Evolutionary conservation across 768 basidiomycete species (phyloP).

Genomic region (Lactifluus echinatus): DNA sequence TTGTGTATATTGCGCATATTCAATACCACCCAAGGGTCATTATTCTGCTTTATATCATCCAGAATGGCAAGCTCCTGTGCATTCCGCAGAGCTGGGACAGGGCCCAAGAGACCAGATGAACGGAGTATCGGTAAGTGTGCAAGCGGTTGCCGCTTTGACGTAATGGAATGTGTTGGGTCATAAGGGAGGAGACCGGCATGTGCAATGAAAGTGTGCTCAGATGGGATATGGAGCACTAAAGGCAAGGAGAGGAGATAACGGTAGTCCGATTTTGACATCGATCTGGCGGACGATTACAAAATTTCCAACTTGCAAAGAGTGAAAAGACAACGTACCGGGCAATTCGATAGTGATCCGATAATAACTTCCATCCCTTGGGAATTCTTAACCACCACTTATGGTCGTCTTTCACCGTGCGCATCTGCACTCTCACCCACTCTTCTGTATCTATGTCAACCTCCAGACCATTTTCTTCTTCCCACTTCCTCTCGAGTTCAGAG

Average conservation of each 20-base stretch:
- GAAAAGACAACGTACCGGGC: constrained; percentile 41
- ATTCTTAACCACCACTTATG: constrained; percentile 27
- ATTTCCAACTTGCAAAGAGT: not conserved
- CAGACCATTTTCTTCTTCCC: constrained; percentile 26
- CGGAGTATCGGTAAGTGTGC: constrained; percentile 12
- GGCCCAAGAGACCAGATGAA: not conserved
- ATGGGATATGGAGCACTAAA: constrained; percentile 63
- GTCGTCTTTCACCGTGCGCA: constrained; percentile 6
- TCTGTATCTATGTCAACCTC: constrained; percentile 30
- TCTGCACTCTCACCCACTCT: constrained; percentile 26
- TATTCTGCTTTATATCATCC: constrained; percentile 63
- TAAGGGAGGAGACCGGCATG: constrained; percentile 78
- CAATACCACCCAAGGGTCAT: constrained; percentile 62
- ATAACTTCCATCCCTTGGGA: constrained; percentile 56
- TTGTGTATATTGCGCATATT: constrained; percentile 55
- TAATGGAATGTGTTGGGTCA: constrained; percentile 47
- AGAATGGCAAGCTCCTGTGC: constrained; percentile 67
- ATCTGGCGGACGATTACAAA: constrained; percentile 25
- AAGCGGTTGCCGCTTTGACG: constrained; percentile 58
- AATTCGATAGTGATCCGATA: constrained; percentile 67
- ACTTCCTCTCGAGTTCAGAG: constrained; percentile 35
- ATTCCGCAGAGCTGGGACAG: constrained; percentile 33
- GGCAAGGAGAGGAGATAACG: constrained; percentile 72
- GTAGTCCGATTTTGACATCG: constrained; percentile 53
- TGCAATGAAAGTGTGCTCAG: constrained; percentile 65